Base-by-base conservation (phyloP, 345 rosid species). In the Gynandropsis gynandra region DNA sequence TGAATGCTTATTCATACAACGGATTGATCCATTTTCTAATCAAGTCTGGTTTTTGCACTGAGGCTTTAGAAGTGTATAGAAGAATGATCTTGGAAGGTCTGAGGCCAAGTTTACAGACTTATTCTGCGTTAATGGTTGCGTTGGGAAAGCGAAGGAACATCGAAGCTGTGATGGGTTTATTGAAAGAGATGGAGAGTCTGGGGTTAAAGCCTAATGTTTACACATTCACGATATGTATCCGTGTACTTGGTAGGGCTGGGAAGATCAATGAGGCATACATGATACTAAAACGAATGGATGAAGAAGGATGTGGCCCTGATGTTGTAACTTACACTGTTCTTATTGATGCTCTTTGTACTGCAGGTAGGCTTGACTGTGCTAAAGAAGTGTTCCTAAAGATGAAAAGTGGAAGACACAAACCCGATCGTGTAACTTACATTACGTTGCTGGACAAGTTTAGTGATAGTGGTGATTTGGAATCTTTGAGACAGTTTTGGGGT, bases 91-190 rank as follows among this genome's bases (percentile, higher is more conserved):
- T 78, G 1, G 85, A 87, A 58, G 94, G 87, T 65, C 72, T 81
- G 54, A 90, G 76, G 73, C 98, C 95, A 53, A 87, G 95, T 58
- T 65, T 90, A 68, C 89, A 90, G 82, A 84, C 98, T 43, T 90
- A 84, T 59, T 90, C 95, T 1, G 82, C 96, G 0, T 85, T 90
- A 42, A 80, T 90, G 98, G 98, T 86, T 8, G 96, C 89, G 7
- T 62, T 66, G 13, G 96, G 98, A 59, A 90, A 82, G 78, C 80
- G 87, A 75, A 80, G 83, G 73, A 76, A 87, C 45, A 76, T 62
- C 50, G 74, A 74, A 52, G 65, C 75, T 47, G 87, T 84, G 58
- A 71, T 82, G 89, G 66, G 59, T 62, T 77, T 90, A 68, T 73
- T 90, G 41, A 66, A 69, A 49, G 98, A 90, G 77, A 82, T 84